phyloP scores from a whole-genome alignment of 208 protist genomes.

The Wallacemonas sp. region DNA sequence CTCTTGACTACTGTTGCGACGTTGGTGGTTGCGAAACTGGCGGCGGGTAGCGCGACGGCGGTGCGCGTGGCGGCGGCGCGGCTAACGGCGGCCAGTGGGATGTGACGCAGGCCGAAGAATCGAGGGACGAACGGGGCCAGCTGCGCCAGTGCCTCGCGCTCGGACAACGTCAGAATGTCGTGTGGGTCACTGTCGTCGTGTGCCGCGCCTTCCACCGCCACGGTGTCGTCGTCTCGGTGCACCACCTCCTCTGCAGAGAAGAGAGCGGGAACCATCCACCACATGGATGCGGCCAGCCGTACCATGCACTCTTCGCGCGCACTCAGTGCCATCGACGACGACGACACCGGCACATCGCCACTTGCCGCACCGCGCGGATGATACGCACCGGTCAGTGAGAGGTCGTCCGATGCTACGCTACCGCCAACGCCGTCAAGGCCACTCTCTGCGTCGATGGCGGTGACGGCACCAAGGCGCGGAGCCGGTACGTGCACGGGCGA shows the following conservation, averaged over 20 bases:
- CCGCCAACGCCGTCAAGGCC: too few relatives aligned
- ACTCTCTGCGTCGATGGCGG: too few relatives aligned
- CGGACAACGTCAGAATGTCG: neutral
- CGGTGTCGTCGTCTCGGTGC: neutral
- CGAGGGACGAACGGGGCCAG: constrained; percentile 72
- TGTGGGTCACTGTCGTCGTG: neutral
- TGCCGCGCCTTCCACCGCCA: neutral
- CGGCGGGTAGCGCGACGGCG: neutral
- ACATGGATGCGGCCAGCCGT: constrained; percentile 14
- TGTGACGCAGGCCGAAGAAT: constrained; percentile 52
- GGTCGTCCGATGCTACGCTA: too few relatives aligned
- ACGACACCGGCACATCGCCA: neutral
- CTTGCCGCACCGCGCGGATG: too few relatives aligned
- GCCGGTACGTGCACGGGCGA: neutral
- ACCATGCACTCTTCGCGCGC: constrained; percentile 9
- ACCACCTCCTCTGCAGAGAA: neutral
- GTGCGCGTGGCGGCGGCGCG: neutral
- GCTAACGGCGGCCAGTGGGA: constrained; percentile 12
- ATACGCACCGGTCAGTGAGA: too few relatives aligned
- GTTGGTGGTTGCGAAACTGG: neutral
- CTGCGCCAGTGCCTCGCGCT: constrained; percentile 38
- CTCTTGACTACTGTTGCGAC: neutral
- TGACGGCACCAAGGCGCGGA: too few relatives aligned
- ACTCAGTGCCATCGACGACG: neutral
- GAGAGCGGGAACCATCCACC: constrained; percentile 7